Percentiles rank a stretch among this genome's conserved stretches.
These are phyloP conservation scores for Microbotryum intermedium DNA, from an alignment of 1,284 basidiomycete genomes.

Conservation along the genomic window DNA sequence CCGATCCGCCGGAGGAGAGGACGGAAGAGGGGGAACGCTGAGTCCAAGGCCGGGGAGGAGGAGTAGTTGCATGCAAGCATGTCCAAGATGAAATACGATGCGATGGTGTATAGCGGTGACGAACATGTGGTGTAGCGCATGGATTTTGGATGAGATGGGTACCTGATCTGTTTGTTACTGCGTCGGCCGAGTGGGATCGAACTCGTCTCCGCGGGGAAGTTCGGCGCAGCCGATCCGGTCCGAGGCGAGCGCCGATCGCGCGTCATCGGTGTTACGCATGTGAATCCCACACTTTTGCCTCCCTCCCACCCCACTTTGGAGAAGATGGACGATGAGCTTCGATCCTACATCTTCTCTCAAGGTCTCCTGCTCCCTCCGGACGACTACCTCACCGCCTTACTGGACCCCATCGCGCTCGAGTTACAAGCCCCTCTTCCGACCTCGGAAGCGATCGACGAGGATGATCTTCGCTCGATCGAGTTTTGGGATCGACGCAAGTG, in stretches of 20 bases:
- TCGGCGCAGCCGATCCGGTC: background rate
- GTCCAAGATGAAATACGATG: background rate
- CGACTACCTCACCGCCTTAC: background rate
- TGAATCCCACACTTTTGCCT: background rate
- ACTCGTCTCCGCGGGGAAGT: background rate
- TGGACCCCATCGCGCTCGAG: background rate
- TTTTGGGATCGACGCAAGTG: conserved; percentile 8
- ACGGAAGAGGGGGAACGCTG: background rate
- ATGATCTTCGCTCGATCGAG: conserved; percentile 4
- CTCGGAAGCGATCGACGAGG: background rate
- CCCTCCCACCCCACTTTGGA: background rate
- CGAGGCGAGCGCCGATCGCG: too few relatives aligned
- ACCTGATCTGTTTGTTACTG: background rate
- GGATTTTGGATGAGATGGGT: background rate
- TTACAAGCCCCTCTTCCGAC: background rate
- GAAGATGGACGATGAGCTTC: background rate
- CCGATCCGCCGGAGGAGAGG: conserved; percentile 2
- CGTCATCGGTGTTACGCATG: background rate
- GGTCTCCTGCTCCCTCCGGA: background rate
- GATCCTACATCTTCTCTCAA: background rate
- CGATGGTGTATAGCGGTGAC: background rate
- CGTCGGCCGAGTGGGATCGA: background rate
- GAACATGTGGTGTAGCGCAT: background rate
- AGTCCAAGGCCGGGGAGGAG: background rate
- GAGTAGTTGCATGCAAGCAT: background rate